Base-by-base conservation (phyloP, 495 filamentous ascomycete species). In the Penicillium fimorum region DNA sequence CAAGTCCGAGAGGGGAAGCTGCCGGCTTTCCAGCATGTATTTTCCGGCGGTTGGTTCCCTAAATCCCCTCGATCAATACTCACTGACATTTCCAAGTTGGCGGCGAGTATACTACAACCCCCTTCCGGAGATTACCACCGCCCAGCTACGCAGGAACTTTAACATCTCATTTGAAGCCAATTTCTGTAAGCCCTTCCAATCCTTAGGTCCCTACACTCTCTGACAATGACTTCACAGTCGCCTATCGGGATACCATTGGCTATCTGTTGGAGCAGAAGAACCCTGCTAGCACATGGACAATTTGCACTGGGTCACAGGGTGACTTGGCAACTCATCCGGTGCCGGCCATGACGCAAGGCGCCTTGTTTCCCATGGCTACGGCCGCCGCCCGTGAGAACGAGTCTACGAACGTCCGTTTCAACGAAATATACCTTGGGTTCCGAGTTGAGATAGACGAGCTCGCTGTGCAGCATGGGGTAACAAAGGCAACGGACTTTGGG, bases 1-100 rank as follows among this genome's bases (percentile, higher is more conserved):
- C 56, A 67, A 55, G 73, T 76, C 48, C 35, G 51, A 29, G 62
- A 62, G 17, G 72, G 73, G 18, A 64, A 71, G 59, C 57, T 76
- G 38, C 73, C 73, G 7, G 57, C 62, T 24, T 76, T 76, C 35
- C 73, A 76, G 53, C 73, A 76, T 51, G 73, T 76, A 11, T 74
- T 63, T 43, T 48, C 72, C 24, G 61, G 61, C 44, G 69, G 72
- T 75, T 24, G 30, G 67, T 64, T 53, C 13, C 5, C 6, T 27
- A 6, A 2, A 20, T 25, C 50, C 18, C 22, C 18, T 20, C 5
- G 2, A 38, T 18, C 47, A 17, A 35, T 17, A 32, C 3, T 27
- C 27, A 52, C 49, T 52, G 22, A 52, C 13, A 52, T 29, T 29
- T 41, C 17, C 3, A 24, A 70, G 70, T 66, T 38, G 73, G 73